Evolutionary conservation across 1,284 basidiomycete species (phyloP).

Genomic region (Marasmius oreades): DNA sequence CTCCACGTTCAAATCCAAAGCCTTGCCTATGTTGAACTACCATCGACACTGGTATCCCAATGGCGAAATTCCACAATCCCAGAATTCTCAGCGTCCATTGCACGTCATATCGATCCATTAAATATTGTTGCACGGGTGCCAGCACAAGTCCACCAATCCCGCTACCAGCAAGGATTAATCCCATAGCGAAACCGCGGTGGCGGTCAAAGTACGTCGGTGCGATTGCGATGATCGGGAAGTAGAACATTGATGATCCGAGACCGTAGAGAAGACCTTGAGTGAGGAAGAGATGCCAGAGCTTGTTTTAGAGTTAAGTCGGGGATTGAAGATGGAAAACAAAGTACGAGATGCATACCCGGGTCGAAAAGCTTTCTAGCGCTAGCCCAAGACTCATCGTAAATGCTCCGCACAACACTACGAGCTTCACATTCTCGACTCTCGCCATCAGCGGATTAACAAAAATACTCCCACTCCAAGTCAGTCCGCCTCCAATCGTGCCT

Average conservation of each 20-base stretch:
- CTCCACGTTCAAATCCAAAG: conserved; percentile 17
- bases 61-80: conserved; percentile 36
- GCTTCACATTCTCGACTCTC: conserved; percentile 29
- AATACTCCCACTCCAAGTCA: conserved; percentile 46
- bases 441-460: conserved; percentile 40
- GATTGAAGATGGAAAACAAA: background rate
- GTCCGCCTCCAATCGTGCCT: conserved; percentile 40
- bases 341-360: conserved; percentile 24
- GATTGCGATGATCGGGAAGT: conserved; percentile 41
- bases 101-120: conserved; percentile 33
- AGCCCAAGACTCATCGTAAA: conserved; percentile 40
- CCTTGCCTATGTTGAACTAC: conserved; percentile 27
- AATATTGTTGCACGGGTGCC: conserved; percentile 37
- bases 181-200: conserved; percentile 44
- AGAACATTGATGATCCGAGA: conserved; percentile 40
- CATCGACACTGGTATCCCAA: conserved; percentile 35
- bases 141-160: conserved; percentile 42
- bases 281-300: conserved; percentile 43
- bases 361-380: conserved; percentile 36
- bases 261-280: conserved; percentile 42
- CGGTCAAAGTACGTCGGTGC: conserved; percentile 42
- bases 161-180: conserved; percentile 37
- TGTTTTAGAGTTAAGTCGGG: conserved; percentile 14
- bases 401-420: conserved; percentile 36
- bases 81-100: conserved; percentile 36